These are phyloP conservation scores for Rosellinia necatrix DNA, from an alignment of 2,329 filamentous ascomycete genomes.

Conservation along the genomic window DNA sequence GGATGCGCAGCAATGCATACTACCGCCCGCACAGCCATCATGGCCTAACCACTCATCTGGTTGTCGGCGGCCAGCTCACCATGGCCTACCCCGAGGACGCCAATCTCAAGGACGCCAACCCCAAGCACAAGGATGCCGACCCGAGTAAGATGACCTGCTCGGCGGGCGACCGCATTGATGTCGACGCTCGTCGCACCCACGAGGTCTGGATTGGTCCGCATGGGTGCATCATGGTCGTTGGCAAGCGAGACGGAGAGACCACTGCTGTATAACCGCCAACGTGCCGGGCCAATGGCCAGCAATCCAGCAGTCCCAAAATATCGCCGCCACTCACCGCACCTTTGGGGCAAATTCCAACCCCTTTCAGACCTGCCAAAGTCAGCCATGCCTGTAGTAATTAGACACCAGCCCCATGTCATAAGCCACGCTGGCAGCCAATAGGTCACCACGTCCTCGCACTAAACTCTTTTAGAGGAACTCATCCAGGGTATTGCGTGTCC, in stretches of 20 bases:
- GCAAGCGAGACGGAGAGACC: conserved; percentile 48
- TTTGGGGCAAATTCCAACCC: no score
- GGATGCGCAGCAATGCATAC: conserved; percentile 60
- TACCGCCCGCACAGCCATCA: conserved; percentile 70
- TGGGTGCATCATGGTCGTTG: conserved; percentile 71
- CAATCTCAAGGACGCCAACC: conserved; percentile 65
- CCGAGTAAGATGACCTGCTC: conserved; percentile 62
- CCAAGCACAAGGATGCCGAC: conserved; percentile 63
- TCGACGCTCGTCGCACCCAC: conserved; percentile 66
- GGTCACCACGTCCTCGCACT: no score
- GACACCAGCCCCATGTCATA: not conserved
- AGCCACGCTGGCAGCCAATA: not conserved
- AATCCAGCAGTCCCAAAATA: no score
- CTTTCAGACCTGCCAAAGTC: no score
- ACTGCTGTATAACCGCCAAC: not conserved
- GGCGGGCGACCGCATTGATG: conserved; percentile 66
- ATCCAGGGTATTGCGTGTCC: no score
- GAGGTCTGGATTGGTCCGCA: conserved; percentile 71
- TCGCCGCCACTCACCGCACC: not conserved
- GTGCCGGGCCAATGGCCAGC: not conserved
- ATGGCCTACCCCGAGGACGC: conserved; percentile 68
- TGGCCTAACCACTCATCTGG: conserved; percentile 70
- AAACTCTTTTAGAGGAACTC: no score
- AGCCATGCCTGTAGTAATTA: no score
- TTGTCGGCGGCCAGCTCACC: conserved; percentile 67